Percentiles rank a stretch among this genome's conserved stretches.
Evolutionary conservation across 768 basidiomycete genomes (phyloP).

Genomic region (Leccinum sublutescens): DNA sequence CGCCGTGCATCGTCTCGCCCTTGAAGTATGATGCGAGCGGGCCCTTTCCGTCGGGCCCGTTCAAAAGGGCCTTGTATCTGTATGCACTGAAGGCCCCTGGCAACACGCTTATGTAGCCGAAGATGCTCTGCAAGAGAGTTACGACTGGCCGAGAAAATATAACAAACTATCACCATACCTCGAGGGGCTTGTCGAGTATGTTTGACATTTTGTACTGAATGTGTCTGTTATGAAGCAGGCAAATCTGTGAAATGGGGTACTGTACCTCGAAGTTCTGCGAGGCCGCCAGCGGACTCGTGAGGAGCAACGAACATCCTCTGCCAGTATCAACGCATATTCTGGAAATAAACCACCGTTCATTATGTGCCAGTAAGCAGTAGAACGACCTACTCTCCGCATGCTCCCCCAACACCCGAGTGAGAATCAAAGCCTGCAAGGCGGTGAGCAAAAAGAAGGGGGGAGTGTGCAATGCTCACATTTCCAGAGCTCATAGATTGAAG

Average conservation of each 20-base stretch:
- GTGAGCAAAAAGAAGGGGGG: constrained; percentile 2
- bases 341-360: background rate
- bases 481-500: constrained; percentile 96
- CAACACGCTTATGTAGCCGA: constrained; percentile 83
- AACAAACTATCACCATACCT: constrained; percentile 48
- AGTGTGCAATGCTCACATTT: constrained; percentile 54
- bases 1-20: constrained; percentile 84
- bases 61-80: constrained; percentile 82
- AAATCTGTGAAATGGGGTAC: background rate
- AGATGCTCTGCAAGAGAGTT: constrained; percentile 54
- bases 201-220: constrained; percentile 90
- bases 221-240: background rate
- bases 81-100: constrained; percentile 94
- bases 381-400: constrained; percentile 81
- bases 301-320: constrained; percentile 64
- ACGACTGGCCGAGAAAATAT: constrained; percentile 1
- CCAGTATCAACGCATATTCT: constrained; percentile 85
- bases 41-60: constrained; percentile 84
- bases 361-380: background rate
- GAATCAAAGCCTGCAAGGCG: constrained; percentile 62
- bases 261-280: constrained; percentile 91
- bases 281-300: constrained; percentile 78
- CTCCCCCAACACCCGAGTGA: constrained; percentile 84
- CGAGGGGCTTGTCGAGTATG: constrained; percentile 92
- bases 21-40: constrained; percentile 93